Evolutionary conservation across 2,329 filamentous ascomycete species (phyloP), one percentile per base, ranked within the genome.

Genomic region (Diaporthe sp.): DNA sequence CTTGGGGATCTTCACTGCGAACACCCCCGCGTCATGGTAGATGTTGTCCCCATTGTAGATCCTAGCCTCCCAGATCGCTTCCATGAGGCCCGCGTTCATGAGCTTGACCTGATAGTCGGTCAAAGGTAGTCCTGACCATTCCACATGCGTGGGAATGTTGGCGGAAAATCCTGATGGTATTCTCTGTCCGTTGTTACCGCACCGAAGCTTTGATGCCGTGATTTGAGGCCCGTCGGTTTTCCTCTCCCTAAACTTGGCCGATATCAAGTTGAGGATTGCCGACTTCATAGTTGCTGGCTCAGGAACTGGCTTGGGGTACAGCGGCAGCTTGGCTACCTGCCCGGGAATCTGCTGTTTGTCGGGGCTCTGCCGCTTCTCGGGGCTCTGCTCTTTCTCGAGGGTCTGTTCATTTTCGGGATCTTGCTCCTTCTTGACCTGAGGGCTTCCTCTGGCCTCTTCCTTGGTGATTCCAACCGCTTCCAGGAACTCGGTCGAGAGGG

Each of bases 81-180:
- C 25, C 56, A 59, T 59, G 35, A 59, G 35, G n/a, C 15, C 9
- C 10, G n/a, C 9, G 10, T 59, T 15, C 56, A 59, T 59, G 12
- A 9, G 8, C 6, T 19, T 10, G 3, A 19, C 12, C 2, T 27
- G 6, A 8, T 9, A 0, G 10, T 0, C n/a, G 13, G 56, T 19
- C 37, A 61, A 17, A 17, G 58, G n/a, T 13, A 7, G 3, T 7
- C 35, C 56, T 15, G 35, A 15, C 32, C 6, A 25, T 7, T 17
- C 3, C 47, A 13, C n/a, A 6, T n/a, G 19, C 3, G 5, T n/a
- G 35, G 5, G 13, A 17, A 9, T n/a, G 22, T n/a, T 8, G 6
- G 2, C 8, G 35, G 2, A 15, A 17, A 22, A 25, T 12, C 0
- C 22, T 15, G 22, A 2, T 4, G 32, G 32, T 5, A 25, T 4